A percentile compares a stretch with the other conserved stretches of the same genome.
phyloP scores from a whole-genome alignment of 1,284 basidiomycete species.

The Cystobasidium sp. region DNA sequence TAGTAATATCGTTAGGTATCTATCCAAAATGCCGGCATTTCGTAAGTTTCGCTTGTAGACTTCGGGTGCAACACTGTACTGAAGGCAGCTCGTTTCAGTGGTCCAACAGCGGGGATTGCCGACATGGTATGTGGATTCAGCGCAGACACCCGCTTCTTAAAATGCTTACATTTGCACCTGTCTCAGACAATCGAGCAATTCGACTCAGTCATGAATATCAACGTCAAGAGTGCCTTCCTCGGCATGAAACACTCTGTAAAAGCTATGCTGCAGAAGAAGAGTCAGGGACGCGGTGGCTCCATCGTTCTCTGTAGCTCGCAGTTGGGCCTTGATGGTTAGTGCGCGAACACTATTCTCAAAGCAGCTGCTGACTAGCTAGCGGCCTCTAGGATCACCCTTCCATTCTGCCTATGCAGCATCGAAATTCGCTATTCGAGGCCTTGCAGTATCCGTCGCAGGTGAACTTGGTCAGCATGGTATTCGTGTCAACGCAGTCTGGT shows the following conservation, averaged over 20 bases:
- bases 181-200: slow-evolving; percentile 5
- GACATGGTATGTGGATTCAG: background rate
- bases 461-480: slow-evolving; percentile 62
- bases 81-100: too few species aligned
- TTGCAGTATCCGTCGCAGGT: slow-evolving; percentile 49
- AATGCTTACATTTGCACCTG: slow-evolving; percentile 1
- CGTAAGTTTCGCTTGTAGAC: background rate
- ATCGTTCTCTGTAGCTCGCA: slow-evolving; percentile 51
- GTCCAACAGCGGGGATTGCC: background rate
- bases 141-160: background rate
- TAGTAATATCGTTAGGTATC: background rate
- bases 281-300: slow-evolving; percentile 48
- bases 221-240: slow-evolving; percentile 47
- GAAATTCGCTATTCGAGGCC: slow-evolving; percentile 53
- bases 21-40: slow-evolving; percentile 1
- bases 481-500: slow-evolving; percentile 66
- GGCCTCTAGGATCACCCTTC: slow-evolving; percentile 20
- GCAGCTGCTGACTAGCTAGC: slow-evolving; percentile 5
- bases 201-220: slow-evolving; percentile 34
- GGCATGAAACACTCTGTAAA: slow-evolving; percentile 49
- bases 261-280: slow-evolving; percentile 48
- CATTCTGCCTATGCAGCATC: slow-evolving; percentile 49
- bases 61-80: too few species aligned
- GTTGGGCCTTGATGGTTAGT: slow-evolving; percentile 49
- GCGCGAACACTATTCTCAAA: background rate